phyloP scores from a whole-genome alignment of 305 asterid species.

The Fraxinus baroniana region DNA sequence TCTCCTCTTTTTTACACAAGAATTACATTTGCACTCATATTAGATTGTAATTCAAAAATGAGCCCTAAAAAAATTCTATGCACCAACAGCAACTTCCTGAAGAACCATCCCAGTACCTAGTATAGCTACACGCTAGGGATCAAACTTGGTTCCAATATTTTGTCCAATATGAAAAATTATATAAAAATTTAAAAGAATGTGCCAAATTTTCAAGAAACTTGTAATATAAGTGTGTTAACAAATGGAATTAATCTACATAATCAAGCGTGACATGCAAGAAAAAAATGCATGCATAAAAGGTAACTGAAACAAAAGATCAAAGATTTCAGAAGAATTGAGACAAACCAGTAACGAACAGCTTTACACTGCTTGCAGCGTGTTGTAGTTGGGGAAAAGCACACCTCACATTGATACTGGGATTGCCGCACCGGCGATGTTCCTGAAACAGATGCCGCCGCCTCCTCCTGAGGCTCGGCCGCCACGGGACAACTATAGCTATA shows the following conservation, averaged over 20 bases:
- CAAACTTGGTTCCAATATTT: background rate
- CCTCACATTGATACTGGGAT: constrained; percentile 60
- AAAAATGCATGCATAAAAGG: constrained; percentile 1
- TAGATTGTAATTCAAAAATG: background rate
- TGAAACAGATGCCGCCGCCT: background rate
- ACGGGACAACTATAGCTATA: constrained; percentile 16
- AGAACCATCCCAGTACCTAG: background rate
- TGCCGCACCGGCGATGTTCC: constrained; percentile 30
- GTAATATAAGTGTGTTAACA: background rate
- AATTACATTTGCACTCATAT: background rate
- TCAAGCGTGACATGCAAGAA: constrained; percentile 5
- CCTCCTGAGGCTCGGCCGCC: constrained; percentile 24
- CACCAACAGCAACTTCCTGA: background rate
- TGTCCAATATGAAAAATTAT: background rate
- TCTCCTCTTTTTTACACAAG: background rate
- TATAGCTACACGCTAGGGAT: background rate
- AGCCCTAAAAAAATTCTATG: background rate
- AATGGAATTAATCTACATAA: background rate
- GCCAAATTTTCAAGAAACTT: background rate
- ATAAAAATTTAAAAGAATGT: background rate
- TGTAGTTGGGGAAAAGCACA: constrained; percentile 55
- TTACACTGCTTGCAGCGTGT: constrained; percentile 74
- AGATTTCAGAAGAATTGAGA: background rate
- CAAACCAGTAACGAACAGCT: constrained; percentile 79
- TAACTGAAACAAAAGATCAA: background rate